phyloP scores from a whole-genome alignment of 345 rosid species.

The Sonneratia alba region DNA sequence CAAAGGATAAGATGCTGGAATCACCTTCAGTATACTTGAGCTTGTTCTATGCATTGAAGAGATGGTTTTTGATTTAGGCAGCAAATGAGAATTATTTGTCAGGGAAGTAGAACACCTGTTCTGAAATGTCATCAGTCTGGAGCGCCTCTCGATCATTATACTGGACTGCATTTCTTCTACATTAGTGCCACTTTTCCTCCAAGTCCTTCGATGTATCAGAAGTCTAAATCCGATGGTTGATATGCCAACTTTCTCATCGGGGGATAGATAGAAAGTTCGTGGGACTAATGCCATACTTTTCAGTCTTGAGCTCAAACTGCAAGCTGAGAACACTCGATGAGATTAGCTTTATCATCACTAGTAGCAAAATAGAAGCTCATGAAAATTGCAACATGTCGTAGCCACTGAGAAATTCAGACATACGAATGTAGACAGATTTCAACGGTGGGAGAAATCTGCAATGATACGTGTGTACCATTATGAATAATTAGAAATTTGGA shows the following conservation, averaged over 20 bases:
- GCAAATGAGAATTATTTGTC: background rate
- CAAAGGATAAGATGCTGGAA: slow-evolving; percentile 1
- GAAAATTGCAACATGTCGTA: background rate
- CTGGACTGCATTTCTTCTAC: background rate
- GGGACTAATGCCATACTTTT: slow-evolving; percentile 50
- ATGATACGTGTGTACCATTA: background rate
- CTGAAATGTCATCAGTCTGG: background rate
- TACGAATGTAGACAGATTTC: background rate
- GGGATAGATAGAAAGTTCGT: slow-evolving; percentile 33
- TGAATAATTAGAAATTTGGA: background rate
- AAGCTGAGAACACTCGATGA: slow-evolving; percentile 16
- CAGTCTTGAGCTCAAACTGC: slow-evolving; percentile 17
- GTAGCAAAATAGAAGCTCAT: background rate
- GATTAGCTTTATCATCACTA: background rate
- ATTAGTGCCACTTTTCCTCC: slow-evolving; percentile 16
- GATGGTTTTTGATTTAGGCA: slow-evolving; percentile 16
- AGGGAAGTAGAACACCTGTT: background rate
- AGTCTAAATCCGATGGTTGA: slow-evolving; percentile 21
- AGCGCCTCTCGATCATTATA: background rate
- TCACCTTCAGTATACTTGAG: slow-evolving; percentile 25
- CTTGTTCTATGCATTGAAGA: slow-evolving; percentile 16
- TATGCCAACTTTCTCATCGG: slow-evolving; percentile 26
- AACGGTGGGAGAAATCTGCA: background rate
- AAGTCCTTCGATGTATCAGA: slow-evolving; percentile 18
- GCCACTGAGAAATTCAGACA: background rate